Percentiles rank a stretch among this genome's conserved stretches.
These are phyloP conservation scores for Termitomyces sp. DNA, from an alignment of 768 basidiomycete species.

Conservation along the genomic window DNA sequence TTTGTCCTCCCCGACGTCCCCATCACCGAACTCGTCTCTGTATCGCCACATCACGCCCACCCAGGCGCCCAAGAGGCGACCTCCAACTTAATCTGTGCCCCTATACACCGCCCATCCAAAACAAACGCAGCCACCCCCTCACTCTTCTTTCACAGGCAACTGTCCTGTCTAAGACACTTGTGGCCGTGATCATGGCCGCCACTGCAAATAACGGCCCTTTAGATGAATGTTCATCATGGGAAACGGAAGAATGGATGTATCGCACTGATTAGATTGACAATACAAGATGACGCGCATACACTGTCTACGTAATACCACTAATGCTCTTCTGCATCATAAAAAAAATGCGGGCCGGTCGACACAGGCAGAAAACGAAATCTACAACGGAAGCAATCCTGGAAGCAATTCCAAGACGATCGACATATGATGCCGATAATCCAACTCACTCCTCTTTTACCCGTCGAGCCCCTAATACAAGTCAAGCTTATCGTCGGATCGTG, in stretches of 20 bases:
- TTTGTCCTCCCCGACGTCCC: background rate
- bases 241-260: background rate
- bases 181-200: background rate
- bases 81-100: background rate
- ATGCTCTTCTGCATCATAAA: background rate
- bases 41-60: background rate
- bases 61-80: background rate
- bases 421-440: background rate
- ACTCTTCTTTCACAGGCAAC: constrained; percentile 11
- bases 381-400: constrained; percentile 6
- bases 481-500: constrained; percentile 58
- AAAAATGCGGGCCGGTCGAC: background rate
- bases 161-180: constrained; percentile 2
- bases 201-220: too few relatives aligned
- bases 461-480: constrained; percentile 44
- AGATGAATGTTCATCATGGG: constrained; percentile 9
- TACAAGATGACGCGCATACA: background rate
- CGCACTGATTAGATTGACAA: background rate
- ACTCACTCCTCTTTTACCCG: background rate
- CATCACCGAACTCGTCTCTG: background rate
- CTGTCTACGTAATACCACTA: background rate
- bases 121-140: background rate
- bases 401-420: background rate
- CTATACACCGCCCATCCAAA: background rate
- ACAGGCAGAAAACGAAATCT: background rate